A percentile compares a stretch with the other conserved stretches of the same genome.
phyloP scores from a whole-genome alignment of 2,329 filamentous ascomycete genomes.

The Ceratocystis diversiconidia region DNA sequence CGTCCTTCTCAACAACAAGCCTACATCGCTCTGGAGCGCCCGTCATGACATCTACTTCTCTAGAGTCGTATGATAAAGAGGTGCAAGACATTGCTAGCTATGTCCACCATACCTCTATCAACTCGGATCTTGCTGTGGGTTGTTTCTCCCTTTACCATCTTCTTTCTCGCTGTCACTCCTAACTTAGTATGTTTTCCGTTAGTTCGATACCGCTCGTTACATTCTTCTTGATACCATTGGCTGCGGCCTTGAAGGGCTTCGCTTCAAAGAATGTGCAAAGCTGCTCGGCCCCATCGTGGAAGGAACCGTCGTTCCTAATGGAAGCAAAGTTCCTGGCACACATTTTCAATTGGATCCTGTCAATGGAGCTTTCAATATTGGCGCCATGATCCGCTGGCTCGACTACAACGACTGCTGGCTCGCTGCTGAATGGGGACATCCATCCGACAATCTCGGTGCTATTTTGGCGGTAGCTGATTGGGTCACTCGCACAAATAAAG shows the following conservation, averaged over 20 bases:
- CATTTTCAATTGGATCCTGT: constrained; percentile 89
- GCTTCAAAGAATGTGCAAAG: constrained; percentile 92
- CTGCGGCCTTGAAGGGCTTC: constrained; percentile 87
- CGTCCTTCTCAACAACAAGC: constrained; percentile 31
- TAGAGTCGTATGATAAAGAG: constrained; percentile 68
- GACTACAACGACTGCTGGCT: constrained; percentile 99
- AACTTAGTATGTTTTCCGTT: constrained; percentile 8
- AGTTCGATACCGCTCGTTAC: constrained; percentile 93
- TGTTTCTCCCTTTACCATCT: not conserved
- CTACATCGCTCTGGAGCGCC: constrained; percentile 28
- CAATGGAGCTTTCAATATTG: constrained; percentile 96
- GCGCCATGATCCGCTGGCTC: constrained; percentile 96
- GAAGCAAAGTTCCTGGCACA: constrained; percentile 80
- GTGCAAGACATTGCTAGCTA: constrained; percentile 92
- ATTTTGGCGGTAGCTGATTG: constrained; percentile 96
- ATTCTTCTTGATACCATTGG: constrained; percentile 95
- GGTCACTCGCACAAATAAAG: constrained; percentile 79
- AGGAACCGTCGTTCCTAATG: constrained; percentile 82
- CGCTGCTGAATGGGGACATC: constrained; percentile 96
- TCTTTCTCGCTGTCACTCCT: not conserved
- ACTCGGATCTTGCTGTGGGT: constrained; percentile 84
- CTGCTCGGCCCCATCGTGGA: constrained; percentile 83
- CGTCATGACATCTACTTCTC: constrained; percentile 32
- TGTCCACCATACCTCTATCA: constrained; percentile 79
- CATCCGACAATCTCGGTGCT: constrained; percentile 92